Evolutionary conservation across 768 basidiomycete genomes (phyloP).

Genomic region (Macrocybe gigantea): DNA sequence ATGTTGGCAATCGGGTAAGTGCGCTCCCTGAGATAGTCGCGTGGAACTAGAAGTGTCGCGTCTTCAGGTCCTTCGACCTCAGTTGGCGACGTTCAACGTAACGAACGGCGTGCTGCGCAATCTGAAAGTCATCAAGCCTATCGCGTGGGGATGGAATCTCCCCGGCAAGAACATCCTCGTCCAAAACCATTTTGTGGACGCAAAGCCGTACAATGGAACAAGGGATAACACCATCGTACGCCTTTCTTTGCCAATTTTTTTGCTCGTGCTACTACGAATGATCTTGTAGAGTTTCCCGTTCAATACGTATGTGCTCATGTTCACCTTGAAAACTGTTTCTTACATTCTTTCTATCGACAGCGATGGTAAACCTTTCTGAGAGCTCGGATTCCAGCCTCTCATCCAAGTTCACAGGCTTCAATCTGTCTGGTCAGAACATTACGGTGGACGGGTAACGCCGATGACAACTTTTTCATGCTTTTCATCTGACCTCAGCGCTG

Average conservation of each 20-base stretch:
- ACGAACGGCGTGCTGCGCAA: constrained; percentile 30
- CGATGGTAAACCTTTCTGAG: constrained; percentile 13
- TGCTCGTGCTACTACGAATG: neutral
- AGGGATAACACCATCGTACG: constrained; percentile 27
- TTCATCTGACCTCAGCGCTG: neutral
- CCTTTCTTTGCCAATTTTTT: neutral
- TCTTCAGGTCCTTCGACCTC: constrained; percentile 32
- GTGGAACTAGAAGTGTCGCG: neutral
- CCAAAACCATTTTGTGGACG: constrained; percentile 34
- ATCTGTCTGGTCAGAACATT: constrained; percentile 32
- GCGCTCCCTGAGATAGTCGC: neutral
- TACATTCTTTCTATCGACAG: constrained; percentile 7
- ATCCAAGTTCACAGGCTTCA: constrained; percentile 20
- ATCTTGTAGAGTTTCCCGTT: constrained; percentile 31
- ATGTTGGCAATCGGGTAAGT: constrained; percentile 34
- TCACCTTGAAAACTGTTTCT: neutral
- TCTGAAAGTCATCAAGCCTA: constrained; percentile 40
- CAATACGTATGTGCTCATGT: constrained; percentile 30
- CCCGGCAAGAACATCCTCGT: constrained; percentile 32
- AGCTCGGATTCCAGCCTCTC: neutral
- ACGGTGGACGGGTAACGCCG: constrained; percentile 29
- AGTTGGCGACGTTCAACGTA: constrained; percentile 42
- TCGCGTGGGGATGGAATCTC: constrained; percentile 44
- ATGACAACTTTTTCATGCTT: neutral
- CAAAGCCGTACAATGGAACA: constrained; percentile 31